Conservation (phyloP, 371 early-diverging fungal species). For the Rhizomucor miehei region DNA sequence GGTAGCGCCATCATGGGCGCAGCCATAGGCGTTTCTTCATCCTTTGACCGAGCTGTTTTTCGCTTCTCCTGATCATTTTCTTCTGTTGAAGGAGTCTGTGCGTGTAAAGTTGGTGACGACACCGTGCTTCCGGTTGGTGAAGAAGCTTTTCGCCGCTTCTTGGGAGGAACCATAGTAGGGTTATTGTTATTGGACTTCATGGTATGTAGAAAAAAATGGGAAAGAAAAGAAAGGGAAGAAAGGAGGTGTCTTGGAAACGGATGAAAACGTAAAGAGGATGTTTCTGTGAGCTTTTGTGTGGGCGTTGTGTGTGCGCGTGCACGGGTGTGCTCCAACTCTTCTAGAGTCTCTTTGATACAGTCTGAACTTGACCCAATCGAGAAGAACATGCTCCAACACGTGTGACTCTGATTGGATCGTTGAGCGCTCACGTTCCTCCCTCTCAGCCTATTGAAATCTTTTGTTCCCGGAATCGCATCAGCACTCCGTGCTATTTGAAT, state of each 20-base stretch:
- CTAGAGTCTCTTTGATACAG: constrained; percentile 2
- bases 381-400: constrained; percentile 7
- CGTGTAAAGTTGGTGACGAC: too few species aligned
- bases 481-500: too few species aligned
- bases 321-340: too few species aligned
- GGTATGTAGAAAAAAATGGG: neutral
- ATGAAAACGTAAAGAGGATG: constrained; percentile 9
- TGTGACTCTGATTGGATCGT: constrained; percentile 17
- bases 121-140: too few species aligned
- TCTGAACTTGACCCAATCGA: constrained; percentile 11
- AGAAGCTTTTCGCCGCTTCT: constrained; percentile 14
- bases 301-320: too few species aligned
- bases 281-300: too few species aligned
- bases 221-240: constrained; percentile 3
- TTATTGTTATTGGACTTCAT: constrained; percentile 1
- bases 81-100: neutral
- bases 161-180: constrained; percentile 9
- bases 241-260: too few species aligned
- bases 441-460: too few species aligned
- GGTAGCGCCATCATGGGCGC: constrained; percentile 13
- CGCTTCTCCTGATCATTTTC: too few species aligned
- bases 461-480: too few species aligned
- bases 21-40: constrained; percentile 1
- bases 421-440: neutral
- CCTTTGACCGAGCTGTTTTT: too few species aligned